These are phyloP conservation scores for Skeletonema potamos DNA, from an alignment of 108 stramenopile genomes.

Conservation along the genomic window DNA sequence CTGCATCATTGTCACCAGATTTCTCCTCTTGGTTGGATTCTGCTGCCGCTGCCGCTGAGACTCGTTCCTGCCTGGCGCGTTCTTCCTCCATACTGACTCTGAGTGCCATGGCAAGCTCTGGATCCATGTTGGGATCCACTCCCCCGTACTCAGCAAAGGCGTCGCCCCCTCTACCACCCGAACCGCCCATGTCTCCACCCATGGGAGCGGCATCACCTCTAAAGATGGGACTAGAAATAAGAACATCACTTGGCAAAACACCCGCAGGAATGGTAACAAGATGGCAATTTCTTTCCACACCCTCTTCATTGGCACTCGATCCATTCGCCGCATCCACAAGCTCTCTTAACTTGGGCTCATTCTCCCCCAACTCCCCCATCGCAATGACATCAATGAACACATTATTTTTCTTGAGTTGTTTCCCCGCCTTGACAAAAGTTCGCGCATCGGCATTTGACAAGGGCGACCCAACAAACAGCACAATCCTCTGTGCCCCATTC, in stretches of 20 bases:
- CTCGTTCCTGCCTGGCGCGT: constrained; percentile 77
- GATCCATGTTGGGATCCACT: constrained; percentile 97
- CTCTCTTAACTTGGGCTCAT: constrained; percentile 86
- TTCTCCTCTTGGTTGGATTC: constrained; percentile 18
- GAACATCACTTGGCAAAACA: constrained; percentile 91
- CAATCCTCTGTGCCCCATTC: constrained; percentile 95
- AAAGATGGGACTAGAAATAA: constrained; percentile 85
- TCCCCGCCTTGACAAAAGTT: constrained; percentile 78
- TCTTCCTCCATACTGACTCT: constrained; percentile 98
- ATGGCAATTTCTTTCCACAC: constrained; percentile 79
- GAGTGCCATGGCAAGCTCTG: constrained; percentile 98
- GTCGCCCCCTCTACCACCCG: constrained; percentile 62
- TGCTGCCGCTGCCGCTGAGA: constrained; percentile 56
- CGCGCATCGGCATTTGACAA: constrained; percentile 50
- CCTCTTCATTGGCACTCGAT: constrained; percentile 66
- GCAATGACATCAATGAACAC: constrained; percentile 94
- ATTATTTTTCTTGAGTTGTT: constrained; percentile 94
- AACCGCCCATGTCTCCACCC: constrained; percentile 56
- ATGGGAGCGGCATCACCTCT: constrained; percentile 68
- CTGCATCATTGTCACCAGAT: constrained; percentile 36
- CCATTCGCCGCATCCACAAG: constrained; percentile 95
- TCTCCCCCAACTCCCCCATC: constrained; percentile 91
- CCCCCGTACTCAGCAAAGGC: constrained; percentile 91
- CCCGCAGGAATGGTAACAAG: constrained; percentile 95
- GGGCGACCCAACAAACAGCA: constrained; percentile 91